Evolutionary conservation across 1,139 yeast genomes (phyloP), one percentile per base, ranked within the genome.

Genomic region (Citeromyces hawaiiensis): DNA sequence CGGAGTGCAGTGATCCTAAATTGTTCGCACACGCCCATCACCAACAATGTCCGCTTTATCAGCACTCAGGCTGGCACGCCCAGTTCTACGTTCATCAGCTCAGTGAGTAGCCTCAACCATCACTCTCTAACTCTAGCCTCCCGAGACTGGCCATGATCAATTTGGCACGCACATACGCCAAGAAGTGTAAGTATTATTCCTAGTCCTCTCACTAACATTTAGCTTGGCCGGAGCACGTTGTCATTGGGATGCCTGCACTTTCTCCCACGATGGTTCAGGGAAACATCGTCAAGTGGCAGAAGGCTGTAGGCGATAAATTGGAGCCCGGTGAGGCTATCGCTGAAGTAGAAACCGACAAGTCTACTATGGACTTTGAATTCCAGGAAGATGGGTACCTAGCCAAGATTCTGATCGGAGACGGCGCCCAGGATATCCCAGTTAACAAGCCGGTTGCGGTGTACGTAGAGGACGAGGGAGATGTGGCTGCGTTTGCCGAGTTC

Each of bases 181-280:
- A 46, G 18, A 50, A 48, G 38, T 42, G 47, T 44, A 40, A 13
- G 47, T 44, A 29, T 4, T 4, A 17, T 35, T 21, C 17, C 10
- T 36, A 52, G 29, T 36, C 41, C 43, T 49, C 41, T 21, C 5
- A 15, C 38, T 21, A 19, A 29, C 71, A 19, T 61, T 69, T 29
- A 63, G 64, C 44, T 64, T 69, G 70, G 56, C 80, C 80, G 36
- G 60, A 64, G 25, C 91, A 82, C 58, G 70, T 76, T 41, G 78
- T 82, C 51, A 80, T 82, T 53, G 76, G 74, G 58, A 82, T 82
- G 93, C 93, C 93, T 38, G 97, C 98, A 7, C 69, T 91, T 54
- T 88, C 97, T 18, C 98, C 98, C 50, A 91, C 98, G 43, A 91
- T 91, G 98, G 83, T 96, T 45, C 91, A 83, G 58, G 98, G 98